A percentile compares a stretch with the other conserved stretches of the same genome.
These are phyloP conservation scores for Ceratocystis ficicola DNA, from an alignment of 2,329 filamentous ascomycete genomes.

Conservation along the genomic window DNA sequence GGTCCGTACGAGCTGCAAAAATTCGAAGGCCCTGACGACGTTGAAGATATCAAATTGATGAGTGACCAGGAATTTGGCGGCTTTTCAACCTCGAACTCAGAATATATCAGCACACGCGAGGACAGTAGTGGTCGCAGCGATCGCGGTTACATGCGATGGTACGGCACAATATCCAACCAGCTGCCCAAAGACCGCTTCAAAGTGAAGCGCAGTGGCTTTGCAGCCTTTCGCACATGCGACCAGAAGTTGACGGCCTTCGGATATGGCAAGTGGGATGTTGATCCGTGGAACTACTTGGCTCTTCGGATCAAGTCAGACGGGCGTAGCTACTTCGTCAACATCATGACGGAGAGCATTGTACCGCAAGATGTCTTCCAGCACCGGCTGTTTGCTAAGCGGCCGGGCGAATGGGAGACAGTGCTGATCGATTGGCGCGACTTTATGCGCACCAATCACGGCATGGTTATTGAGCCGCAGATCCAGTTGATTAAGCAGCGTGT, in stretches of 20 bases:
- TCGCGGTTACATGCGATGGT: slow-evolving; percentile 57
- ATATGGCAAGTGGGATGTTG: slow-evolving; percentile 73
- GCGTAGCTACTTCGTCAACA: slow-evolving; percentile 83
- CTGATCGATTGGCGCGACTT: slow-evolving; percentile 84
- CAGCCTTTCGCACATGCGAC: slow-evolving; percentile 77
- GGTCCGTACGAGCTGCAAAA: slow-evolving; percentile 52
- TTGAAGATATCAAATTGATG: slow-evolving; percentile 59
- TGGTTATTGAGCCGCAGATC: slow-evolving; percentile 83
- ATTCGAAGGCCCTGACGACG: slow-evolving; percentile 43
- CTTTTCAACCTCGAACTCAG: slow-evolving; percentile 61
- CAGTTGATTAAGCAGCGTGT: slow-evolving; percentile 82
- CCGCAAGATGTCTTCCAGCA: slow-evolving; percentile 96
- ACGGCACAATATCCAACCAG: slow-evolving; percentile 76
- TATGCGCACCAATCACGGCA: slow-evolving; percentile 85
- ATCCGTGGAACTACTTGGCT: slow-evolving; percentile 77
- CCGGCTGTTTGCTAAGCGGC: slow-evolving; percentile 62
- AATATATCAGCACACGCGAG: slow-evolving; percentile 38
- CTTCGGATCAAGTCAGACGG: slow-evolving; percentile 83
- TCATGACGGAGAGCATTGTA: slow-evolving; percentile 88
- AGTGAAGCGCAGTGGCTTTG: slow-evolving; percentile 71
- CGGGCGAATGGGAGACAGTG: slow-evolving; percentile 91
- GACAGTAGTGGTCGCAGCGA: background rate
- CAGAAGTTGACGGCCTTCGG: slow-evolving; percentile 72
- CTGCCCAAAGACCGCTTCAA: slow-evolving; percentile 64
- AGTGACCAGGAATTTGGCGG: slow-evolving; percentile 79